These are phyloP conservation scores for Saccharomycopsis vini DNA, from an alignment of 805 yeast genomes.

Conservation along the genomic window DNA sequence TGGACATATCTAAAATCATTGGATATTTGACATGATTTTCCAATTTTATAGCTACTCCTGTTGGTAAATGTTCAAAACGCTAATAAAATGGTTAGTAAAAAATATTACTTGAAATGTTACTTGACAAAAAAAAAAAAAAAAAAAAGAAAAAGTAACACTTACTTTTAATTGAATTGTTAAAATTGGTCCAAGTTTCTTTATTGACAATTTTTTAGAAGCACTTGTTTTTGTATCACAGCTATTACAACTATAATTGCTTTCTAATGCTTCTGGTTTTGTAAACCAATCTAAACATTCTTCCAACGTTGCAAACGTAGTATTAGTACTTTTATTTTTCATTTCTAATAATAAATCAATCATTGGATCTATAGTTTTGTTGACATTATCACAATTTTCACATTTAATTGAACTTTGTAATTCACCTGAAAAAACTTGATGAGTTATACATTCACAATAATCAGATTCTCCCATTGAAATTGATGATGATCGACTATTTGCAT, in stretches of 20 bases:
- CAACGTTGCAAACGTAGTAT: slow-evolving; percentile 27
- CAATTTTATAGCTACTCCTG: slow-evolving; percentile 50
- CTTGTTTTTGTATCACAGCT: slow-evolving; percentile 52
- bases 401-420: slow-evolving; percentile 68
- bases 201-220: slow-evolving; percentile 64
- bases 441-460: slow-evolving; percentile 57
- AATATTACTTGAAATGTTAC: too few relatives aligned
- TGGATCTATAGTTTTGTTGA: slow-evolving; percentile 67
- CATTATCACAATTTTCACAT: slow-evolving; percentile 59
- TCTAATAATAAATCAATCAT: slow-evolving; percentile 84
- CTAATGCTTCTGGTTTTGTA: slow-evolving; percentile 70
- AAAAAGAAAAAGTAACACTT: slow-evolving; percentile 2
- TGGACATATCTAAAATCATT: slow-evolving; percentile 57
- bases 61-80: slow-evolving; percentile 32
- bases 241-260: slow-evolving; percentile 62
- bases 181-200: slow-evolving; percentile 66
- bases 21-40: slow-evolving; percentile 73
- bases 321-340: slow-evolving; percentile 35
- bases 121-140: background rate
- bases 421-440: slow-evolving; percentile 80
- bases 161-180: slow-evolving; percentile 79
- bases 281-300: slow-evolving; percentile 66
- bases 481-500: slow-evolving; percentile 18
- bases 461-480: slow-evolving; percentile 11
- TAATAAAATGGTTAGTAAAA: slow-evolving; percentile 4